These are phyloP conservation scores for Neurospora sp. DNA, from an alignment of 495 filamentous ascomycete species.

Conservation along the genomic window DNA sequence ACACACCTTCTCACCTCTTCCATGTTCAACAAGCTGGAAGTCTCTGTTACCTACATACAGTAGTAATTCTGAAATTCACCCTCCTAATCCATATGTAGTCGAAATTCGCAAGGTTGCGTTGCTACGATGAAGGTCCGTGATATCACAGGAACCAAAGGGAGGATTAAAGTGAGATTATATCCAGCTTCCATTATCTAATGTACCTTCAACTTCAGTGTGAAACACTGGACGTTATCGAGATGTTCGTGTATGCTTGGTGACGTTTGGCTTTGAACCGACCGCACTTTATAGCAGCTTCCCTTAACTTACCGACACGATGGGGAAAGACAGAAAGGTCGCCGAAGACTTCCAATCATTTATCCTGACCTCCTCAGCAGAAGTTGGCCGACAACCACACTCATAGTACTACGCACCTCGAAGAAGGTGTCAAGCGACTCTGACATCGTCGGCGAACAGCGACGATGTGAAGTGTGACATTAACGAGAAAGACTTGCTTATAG, in stretches of 20 bases:
- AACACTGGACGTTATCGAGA: no score
- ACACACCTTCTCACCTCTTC: background rate
- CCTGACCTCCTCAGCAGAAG: background rate
- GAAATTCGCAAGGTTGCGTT: no score
- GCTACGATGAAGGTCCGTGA: no score
- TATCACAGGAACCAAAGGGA: no score
- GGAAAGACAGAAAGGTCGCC: slow-evolving; percentile 34
- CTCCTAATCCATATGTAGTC: no score
- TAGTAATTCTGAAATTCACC: no score
- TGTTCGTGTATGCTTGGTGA: no score
- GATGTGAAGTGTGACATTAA: background rate
- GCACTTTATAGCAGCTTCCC: background rate
- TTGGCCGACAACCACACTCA: background rate
- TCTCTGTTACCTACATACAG: no score
- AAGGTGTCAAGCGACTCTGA: background rate
- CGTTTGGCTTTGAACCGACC: background rate
- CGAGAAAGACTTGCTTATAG: background rate
- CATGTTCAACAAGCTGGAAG: no score
- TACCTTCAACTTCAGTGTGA: no score
- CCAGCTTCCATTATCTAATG: no score
- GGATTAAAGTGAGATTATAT: no score
- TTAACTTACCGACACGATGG: background rate
- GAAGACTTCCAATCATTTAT: slow-evolving; percentile 27
- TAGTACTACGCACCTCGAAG: background rate
- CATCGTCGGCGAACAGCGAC: background rate